Conservation (phyloP, 169 alveolate genomes). For the Babesia gibsoni region DNA sequence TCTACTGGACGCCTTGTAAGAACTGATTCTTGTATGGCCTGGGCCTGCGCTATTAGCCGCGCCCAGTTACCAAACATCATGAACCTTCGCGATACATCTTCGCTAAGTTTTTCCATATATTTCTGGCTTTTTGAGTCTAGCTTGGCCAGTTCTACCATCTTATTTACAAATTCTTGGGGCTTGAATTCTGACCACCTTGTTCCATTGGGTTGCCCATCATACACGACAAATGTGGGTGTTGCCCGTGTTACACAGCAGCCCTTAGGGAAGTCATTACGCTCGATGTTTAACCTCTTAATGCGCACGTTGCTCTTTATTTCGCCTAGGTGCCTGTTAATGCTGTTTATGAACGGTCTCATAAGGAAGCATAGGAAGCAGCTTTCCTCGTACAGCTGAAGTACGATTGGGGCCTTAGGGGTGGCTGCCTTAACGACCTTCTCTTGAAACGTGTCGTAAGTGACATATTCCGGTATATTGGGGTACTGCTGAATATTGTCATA, state of each 20-base stretch:
- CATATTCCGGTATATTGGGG: constrained; percentile 40
- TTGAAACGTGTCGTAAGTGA: constrained; percentile 36
- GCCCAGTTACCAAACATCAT: constrained; percentile 46
- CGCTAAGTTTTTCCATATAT: constrained; percentile 29
- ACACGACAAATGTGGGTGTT: constrained; percentile 69
- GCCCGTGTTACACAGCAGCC: constrained; percentile 68
- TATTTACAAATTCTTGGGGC: constrained; percentile 53
- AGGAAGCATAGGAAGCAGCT: constrained; percentile 72
- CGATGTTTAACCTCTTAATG: constrained; percentile 67
- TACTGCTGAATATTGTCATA: neutral
- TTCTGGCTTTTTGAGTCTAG: constrained; percentile 16
- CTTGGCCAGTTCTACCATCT: constrained; percentile 31
- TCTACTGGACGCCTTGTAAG: constrained; percentile 6
- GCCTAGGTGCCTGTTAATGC: constrained; percentile 38
- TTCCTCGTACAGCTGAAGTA: constrained; percentile 64
- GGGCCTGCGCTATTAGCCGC: constrained; percentile 39
- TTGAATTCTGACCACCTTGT: constrained; percentile 55
- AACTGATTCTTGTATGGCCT: constrained; percentile 29
- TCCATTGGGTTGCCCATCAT: constrained; percentile 26
- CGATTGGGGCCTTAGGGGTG: constrained; percentile 25
- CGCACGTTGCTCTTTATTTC: constrained; percentile 51
- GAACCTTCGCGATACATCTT: constrained; percentile 38
- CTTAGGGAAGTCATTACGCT: constrained; percentile 69
- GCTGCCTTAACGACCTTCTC: constrained; percentile 39
- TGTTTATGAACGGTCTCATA: constrained; percentile 70